These are phyloP conservation scores for Penicillium sclerotiorum DNA, from an alignment of 2,329 filamentous ascomycete species.

Conservation along the genomic window DNA sequence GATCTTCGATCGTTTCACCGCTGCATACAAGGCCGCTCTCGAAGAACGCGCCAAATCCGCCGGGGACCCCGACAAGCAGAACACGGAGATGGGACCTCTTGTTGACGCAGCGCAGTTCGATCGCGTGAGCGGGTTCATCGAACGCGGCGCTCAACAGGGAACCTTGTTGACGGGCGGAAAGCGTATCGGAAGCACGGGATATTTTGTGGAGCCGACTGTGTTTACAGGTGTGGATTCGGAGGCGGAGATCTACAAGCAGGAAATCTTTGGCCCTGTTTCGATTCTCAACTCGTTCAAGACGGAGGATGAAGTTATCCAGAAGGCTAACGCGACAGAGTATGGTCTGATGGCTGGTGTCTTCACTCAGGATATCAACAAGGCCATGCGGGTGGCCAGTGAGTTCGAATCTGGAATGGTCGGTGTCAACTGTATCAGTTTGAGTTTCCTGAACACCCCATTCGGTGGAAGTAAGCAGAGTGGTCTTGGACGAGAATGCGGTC, in stretches of 20 bases:
- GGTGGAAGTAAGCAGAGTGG: constrained; percentile 79
- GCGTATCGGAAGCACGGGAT: constrained; percentile 3
- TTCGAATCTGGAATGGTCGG: constrained; percentile 23
- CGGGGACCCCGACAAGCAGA: constrained; percentile 1
- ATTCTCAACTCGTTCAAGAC: constrained; percentile 13
- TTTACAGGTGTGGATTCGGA: constrained; percentile 2
- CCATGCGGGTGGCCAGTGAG: constrained; percentile 69
- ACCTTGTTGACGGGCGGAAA: constrained; percentile 4
- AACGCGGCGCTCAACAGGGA: background rate
- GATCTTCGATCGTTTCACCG: constrained; percentile 76
- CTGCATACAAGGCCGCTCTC: background rate
- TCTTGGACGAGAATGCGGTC: constrained; percentile 74
- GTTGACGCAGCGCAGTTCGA: constrained; percentile 7
- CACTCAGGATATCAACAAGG: constrained; percentile 33
- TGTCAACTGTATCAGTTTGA: constrained; percentile 25
- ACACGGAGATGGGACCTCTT: background rate
- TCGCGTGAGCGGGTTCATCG: background rate
- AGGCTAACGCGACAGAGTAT: constrained; percentile 20
- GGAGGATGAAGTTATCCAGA: constrained; percentile 19
- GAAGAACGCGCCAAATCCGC: background rate
- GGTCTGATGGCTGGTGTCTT: constrained; percentile 20
- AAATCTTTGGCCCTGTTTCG: constrained; percentile 21
- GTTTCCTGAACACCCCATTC: constrained; percentile 53
- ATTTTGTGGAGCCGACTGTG: constrained; percentile 16
- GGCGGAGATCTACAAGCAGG: constrained; percentile 7